These are phyloP conservation scores for Phenoliferia sp. DNA, from an alignment of 1,284 basidiomycete species.

Conservation along the genomic window DNA sequence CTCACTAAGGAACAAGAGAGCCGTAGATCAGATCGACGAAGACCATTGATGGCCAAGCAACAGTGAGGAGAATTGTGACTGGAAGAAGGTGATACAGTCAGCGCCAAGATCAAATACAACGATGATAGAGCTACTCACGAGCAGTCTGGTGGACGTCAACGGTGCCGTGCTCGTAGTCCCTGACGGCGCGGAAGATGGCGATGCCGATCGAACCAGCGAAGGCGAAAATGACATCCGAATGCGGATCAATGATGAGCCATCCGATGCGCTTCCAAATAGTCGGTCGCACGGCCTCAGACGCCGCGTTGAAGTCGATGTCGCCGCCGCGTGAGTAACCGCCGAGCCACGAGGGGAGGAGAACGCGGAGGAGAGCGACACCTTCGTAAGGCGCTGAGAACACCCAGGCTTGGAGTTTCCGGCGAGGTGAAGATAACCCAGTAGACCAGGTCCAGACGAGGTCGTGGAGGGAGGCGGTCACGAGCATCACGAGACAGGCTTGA, in stretches of 20 bases:
- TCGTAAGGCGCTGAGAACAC: constrained; percentile 36
- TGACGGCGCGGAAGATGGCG: constrained; percentile 26
- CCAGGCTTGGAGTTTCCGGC: constrained; percentile 31
- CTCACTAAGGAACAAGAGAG: constrained; percentile 32
- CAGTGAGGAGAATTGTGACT: constrained; percentile 35
- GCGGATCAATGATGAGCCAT: constrained; percentile 29
- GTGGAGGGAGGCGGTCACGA: constrained; percentile 30
- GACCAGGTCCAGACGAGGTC: constrained; percentile 28
- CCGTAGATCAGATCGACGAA: constrained; percentile 34
- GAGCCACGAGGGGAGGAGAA: constrained; percentile 29
- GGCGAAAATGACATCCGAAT: constrained; percentile 22
- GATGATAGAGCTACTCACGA: constrained; percentile 16
- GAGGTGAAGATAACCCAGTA: constrained; percentile 23
- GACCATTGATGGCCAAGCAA: constrained; percentile 34
- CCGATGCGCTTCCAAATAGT: constrained; percentile 18
- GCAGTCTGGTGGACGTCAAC: constrained; percentile 32
- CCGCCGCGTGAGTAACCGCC: constrained; percentile 30
- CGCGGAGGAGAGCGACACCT: constrained; percentile 31
- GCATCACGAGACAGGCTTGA: constrained; percentile 27
- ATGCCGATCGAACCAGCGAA: constrained; percentile 29
- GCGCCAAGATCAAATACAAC: background rate
- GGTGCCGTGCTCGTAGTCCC: constrained; percentile 25
- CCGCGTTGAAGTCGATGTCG: constrained; percentile 29
- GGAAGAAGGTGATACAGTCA: background rate
- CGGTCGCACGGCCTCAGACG: constrained; percentile 14